These are phyloP conservation scores for Erodium texanum DNA, from an alignment of 441 rosid genomes.

Conservation along the genomic window DNA sequence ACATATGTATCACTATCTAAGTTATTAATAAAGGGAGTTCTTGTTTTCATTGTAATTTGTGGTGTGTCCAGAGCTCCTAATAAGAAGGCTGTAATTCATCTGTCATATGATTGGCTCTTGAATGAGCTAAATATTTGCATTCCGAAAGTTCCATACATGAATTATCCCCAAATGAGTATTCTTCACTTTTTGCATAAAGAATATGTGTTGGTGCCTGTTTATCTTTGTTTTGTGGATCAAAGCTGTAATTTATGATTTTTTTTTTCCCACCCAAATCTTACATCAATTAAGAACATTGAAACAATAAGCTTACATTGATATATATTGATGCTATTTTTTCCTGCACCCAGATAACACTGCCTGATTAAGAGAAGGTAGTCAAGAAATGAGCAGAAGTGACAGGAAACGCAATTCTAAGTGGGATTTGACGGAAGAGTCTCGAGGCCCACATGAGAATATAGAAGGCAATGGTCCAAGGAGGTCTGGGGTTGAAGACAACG, in stretches of 20 bases:
- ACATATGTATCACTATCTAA: background rate
- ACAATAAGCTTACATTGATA: background rate
- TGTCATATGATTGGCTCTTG: background rate
- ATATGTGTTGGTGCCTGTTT: background rate
- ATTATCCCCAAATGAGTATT: background rate
- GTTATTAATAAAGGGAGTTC: background rate
- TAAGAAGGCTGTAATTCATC: background rate
- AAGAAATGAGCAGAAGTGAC: constrained; percentile 55
- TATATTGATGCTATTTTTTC: constrained; percentile 16
- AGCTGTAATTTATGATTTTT: background rate
- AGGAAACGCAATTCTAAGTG: constrained; percentile 67
- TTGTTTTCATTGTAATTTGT: background rate
- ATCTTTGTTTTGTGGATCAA: background rate
- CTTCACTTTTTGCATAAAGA: background rate
- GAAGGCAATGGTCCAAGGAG: constrained; percentile 37
- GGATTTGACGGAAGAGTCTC: constrained; percentile 67
- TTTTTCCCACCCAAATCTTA: background rate
- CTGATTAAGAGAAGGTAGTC: constrained; percentile 21
- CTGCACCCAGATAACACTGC: constrained; percentile 21
- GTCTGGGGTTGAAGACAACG: constrained; percentile 32
- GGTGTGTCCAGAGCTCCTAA: background rate
- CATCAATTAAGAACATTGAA: background rate
- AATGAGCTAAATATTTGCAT: no score
- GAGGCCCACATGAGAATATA: constrained; percentile 30
- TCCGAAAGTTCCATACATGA: no score